phyloP scores from a whole-genome alignment of 2,329 filamentous ascomycete genomes.

The Colletotrichum echinochloae region DNA sequence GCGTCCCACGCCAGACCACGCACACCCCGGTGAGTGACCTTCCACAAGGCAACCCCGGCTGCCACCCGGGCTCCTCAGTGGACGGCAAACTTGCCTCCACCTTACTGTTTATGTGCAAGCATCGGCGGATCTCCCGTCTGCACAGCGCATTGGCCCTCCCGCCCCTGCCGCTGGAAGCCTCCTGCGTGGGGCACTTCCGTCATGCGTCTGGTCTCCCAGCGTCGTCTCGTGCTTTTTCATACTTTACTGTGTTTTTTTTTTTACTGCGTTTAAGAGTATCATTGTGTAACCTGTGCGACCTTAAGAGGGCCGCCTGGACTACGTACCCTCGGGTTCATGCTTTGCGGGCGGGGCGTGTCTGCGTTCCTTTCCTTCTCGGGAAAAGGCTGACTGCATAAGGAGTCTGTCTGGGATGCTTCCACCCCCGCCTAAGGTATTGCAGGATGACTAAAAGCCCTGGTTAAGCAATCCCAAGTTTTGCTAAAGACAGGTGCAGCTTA shows the following conservation, averaged over 20 bases:
- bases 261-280: no score
- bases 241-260: no score
- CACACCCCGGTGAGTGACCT: constrained; percentile 1
- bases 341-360: not conserved
- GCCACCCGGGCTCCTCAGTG: constrained; percentile 5
- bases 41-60: constrained; percentile 5
- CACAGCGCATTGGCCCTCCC: not conserved
- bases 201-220: constrained; percentile 7
- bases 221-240: constrained; percentile 13
- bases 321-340: no score
- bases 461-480: not conserved
- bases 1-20: constrained; percentile 18
- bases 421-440: no score
- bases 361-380: not conserved
- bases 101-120: not conserved
- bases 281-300: no score
- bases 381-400: not conserved
- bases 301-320: no score
- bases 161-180: constrained; percentile 4
- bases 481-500: not conserved
- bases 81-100: not conserved
- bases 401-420: not conserved
- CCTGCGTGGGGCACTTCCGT: constrained; percentile 25
- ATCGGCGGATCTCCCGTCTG: constrained; percentile 32
- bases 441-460: no score